These are phyloP conservation scores for Penicillium flavigenum DNA, from an alignment of 495 filamentous ascomycete species.

Conservation along the genomic window DNA sequence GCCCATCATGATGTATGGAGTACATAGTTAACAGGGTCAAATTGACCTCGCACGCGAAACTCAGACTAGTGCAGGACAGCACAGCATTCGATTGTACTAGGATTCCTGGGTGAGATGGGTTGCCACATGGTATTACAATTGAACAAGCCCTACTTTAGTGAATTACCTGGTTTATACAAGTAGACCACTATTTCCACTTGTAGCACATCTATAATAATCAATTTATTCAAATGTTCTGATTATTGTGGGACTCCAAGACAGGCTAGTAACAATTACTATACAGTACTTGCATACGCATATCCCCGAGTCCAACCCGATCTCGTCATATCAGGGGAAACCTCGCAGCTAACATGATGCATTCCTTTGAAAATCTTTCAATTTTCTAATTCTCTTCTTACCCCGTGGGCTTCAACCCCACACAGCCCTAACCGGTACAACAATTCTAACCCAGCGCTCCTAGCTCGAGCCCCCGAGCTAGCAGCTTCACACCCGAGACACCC, in stretches of 20 bases:
- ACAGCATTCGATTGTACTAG: constrained; percentile 8
- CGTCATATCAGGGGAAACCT: constrained; percentile 21
- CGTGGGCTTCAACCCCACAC: background rate
- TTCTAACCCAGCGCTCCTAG: background rate
- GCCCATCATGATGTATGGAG: background rate
- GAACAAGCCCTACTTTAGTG: background rate
- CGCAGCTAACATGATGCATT: constrained; percentile 11
- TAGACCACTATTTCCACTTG: background rate
- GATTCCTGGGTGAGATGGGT: background rate
- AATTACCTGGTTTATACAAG: background rate
- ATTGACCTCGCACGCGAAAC: background rate
- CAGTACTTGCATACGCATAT: background rate
- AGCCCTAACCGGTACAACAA: background rate
- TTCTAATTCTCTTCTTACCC: background rate
- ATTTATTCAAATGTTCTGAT: background rate
- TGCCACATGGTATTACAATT: constrained; percentile 10
- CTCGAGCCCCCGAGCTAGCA: constrained; percentile 1
- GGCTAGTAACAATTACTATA: constrained; percentile 6
- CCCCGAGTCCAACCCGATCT: constrained; percentile 5
- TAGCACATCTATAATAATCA: background rate
- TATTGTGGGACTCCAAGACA: constrained; percentile 10
- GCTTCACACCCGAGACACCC: constrained; percentile 9
- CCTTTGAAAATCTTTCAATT: background rate
- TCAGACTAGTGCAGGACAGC: constrained; percentile 14
- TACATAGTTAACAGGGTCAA: background rate